Evolutionary conservation across 441 rosid genomes (phyloP).

Genomic region (Gossypium laxum): DNA sequence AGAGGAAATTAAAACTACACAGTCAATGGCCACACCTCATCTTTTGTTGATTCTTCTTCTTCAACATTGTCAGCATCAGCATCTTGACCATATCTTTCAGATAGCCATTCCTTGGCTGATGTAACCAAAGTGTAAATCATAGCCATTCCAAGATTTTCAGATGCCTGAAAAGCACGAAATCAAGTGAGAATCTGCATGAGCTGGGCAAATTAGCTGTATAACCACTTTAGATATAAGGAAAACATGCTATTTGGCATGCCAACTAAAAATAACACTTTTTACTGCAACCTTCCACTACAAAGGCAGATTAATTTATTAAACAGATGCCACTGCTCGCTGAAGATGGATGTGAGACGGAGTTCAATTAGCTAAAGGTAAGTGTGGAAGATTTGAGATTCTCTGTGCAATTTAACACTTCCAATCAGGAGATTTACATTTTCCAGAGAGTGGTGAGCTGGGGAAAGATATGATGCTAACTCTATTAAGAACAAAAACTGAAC

Average conservation of each 20-base stretch:
- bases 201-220: not conserved
- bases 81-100: slow-evolving; percentile 65
- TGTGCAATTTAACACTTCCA: not conserved
- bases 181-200: slow-evolving; percentile 12
- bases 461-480: not conserved
- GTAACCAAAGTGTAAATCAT: slow-evolving; percentile 83
- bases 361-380: not conserved
- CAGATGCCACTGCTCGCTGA: not conserved
- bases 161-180: slow-evolving; percentile 42
- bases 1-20: not conserved
- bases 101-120: slow-evolving; percentile 87
- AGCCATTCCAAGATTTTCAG: slow-evolving; percentile 92
- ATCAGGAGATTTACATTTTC: not conserved
- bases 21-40: slow-evolving; percentile 50
- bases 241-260: not conserved
- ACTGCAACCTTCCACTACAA: not conserved
- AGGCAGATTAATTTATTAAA: not conserved
- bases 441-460: not conserved
- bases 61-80: slow-evolving; percentile 31
- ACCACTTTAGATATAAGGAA: slow-evolving; percentile 1
- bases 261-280: slow-evolving; percentile 4
- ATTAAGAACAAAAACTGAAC: not conserved
- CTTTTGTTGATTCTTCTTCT: slow-evolving; percentile 63
- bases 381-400: not conserved
- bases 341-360: not conserved